Conservation (phyloP, 768 basidiomycete genomes). For the Suillus lakei region DNA sequence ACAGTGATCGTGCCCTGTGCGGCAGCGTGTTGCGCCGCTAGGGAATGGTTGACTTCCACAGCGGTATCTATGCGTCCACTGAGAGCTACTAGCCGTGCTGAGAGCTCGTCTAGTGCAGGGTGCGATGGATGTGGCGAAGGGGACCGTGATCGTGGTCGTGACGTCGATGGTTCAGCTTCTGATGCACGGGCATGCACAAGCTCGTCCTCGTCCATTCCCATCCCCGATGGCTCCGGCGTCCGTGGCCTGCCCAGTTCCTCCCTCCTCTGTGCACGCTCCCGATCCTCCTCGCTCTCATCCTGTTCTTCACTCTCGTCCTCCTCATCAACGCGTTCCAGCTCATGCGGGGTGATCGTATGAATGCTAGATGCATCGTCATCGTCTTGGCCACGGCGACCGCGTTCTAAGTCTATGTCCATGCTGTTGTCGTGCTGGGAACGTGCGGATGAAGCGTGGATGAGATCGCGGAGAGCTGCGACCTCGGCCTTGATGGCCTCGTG, state of each 20-base stretch:
- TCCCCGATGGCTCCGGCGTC: conserved; percentile 79
- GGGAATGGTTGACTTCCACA: conserved; percentile 67
- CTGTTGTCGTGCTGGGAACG: conserved; percentile 22
- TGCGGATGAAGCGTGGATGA: conserved; percentile 56
- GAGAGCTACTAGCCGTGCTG: conserved; percentile 62
- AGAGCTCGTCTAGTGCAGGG: conserved; percentile 57
- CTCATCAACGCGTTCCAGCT: conserved; percentile 74
- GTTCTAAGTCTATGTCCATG: conserved; percentile 16
- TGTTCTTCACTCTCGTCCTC: conserved; percentile 67
- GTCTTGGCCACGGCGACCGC: conserved; percentile 40
- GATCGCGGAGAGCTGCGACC: conserved; percentile 69
- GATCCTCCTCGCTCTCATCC: conserved; percentile 46
- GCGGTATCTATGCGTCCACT: conserved; percentile 78
- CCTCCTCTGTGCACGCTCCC: conserved; percentile 48
- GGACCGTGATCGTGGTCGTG: conserved; percentile 19
- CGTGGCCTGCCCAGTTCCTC: conserved; percentile 71
- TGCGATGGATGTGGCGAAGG: conserved; percentile 30
- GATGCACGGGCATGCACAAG: neutral
- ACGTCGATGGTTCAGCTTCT: conserved; percentile 37
- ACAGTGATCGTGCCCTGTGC: conserved; percentile 76
- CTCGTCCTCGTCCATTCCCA: conserved; percentile 53
- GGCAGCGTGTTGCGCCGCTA: conserved; percentile 78
- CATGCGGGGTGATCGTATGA: conserved; percentile 69
- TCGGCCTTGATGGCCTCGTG: conserved; percentile 86
- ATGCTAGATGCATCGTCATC: conserved; percentile 78